Conservation (phyloP, 2,329 filamentous ascomycete species). For the Colletotrichum sp. region DNA sequence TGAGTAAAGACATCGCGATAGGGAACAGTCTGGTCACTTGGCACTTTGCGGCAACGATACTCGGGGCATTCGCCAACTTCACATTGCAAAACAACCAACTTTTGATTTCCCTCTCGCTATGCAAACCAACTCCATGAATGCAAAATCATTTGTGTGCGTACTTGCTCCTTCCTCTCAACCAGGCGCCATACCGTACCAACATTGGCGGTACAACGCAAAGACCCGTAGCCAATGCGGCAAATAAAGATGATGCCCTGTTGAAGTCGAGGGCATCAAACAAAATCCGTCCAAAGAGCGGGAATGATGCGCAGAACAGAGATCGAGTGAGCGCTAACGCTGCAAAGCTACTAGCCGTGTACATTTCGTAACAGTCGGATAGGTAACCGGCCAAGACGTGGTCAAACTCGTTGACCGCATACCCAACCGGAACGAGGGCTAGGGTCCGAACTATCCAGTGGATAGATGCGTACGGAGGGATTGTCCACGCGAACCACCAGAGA, state of each 20-base stretch:
- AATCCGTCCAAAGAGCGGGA: not conserved
- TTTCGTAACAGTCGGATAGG: conserved; percentile 4
- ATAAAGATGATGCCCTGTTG: not conserved
- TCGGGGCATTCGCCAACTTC: not conserved
- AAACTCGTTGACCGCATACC: conserved; percentile 52
- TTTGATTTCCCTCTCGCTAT: not conserved
- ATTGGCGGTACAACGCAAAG: conserved; percentile 1
- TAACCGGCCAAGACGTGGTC: conserved; percentile 13
- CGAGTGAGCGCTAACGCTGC: not conserved
- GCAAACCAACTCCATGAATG: not conserved
- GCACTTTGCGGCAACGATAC: accelerated
- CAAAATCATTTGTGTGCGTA: not conserved
- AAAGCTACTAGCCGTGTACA: not conserved
- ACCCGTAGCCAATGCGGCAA: not conserved
- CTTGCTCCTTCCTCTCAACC: not conserved
- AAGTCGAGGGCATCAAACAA: not conserved
- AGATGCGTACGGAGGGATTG: conserved; percentile 42
- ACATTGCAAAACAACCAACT: not conserved
- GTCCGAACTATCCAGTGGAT: conserved; percentile 43
- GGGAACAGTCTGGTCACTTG: not conserved
- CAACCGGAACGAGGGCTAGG: conserved; percentile 44
- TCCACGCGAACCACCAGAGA: conserved; percentile 51
- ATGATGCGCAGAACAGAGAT: not conserved
- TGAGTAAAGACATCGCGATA: not conserved
- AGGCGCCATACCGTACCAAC: not conserved